Evolutionary conservation across 345 rosid species (phyloP).

Genomic region (Theobroma cacao): DNA sequence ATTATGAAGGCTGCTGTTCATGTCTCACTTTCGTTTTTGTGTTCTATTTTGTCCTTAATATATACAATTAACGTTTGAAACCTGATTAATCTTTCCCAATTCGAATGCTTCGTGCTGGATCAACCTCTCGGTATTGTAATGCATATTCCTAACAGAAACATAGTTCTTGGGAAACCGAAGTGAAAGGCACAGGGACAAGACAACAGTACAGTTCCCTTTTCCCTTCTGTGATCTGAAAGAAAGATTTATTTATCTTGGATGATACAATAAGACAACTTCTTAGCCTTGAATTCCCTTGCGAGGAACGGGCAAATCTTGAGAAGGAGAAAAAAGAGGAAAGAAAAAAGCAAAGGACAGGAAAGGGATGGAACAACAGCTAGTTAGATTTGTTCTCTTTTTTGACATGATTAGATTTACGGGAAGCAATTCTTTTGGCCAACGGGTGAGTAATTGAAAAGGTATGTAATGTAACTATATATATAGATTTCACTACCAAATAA

Average conservation of each 20-base stretch:
- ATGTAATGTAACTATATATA: too few relatives aligned
- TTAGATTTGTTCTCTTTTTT: neutral
- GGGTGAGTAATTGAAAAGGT: neutral
- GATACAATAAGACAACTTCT: neutral
- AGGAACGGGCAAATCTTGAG: neutral
- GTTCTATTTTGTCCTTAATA: neutral
- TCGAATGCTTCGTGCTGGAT: neutral
- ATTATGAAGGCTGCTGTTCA: neutral
- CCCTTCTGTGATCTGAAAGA: neutral
- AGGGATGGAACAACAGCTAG: neutral
- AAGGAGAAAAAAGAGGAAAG: neutral
- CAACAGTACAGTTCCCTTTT: neutral
- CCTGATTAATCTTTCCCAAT: neutral
- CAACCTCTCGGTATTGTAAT: neutral
- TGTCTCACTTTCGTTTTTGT: neutral
- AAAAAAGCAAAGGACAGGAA: neutral
- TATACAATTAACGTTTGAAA: neutral
- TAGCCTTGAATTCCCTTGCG: neutral
- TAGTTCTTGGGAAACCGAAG: neutral
- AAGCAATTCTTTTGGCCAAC: neutral
- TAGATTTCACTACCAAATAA: too few relatives aligned
- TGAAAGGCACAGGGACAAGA: neutral
- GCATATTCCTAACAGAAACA: neutral
- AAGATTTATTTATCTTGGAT: too few relatives aligned
- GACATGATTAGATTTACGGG: neutral